Evolutionary conservation across 2,329 filamentous ascomycete genomes (phyloP), one percentile per base, ranked within the genome.

Genomic region (Botryotinia convoluta): DNA sequence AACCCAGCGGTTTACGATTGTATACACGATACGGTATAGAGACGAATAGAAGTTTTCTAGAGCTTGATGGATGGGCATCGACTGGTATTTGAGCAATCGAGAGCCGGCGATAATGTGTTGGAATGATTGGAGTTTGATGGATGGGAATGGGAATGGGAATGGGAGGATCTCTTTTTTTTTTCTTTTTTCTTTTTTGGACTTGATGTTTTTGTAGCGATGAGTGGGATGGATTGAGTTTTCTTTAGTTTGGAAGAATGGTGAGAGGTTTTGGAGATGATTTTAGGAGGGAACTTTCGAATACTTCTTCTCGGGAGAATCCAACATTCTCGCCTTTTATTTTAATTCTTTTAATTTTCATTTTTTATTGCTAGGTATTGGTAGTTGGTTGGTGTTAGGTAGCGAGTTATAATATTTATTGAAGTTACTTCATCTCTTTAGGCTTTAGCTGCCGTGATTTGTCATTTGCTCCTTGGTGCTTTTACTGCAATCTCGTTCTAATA

Each of bases 281-380:
- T n/a, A 42, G 60, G 35, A n/a, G n/a, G 39, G 35, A n/a, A n/a
- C 42, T 61, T 61, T 60, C 54, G 26, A 57, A 44, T 70, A 61
- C 39, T 70, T 45, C 29, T 70, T 61, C 37, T 29, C 12, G 54
- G 51, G 51, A 7, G 68, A 61, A 70, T 70, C 39, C 68, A 70
- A 70, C 68, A 70, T 70, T 70, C 68, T 37, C 57, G 22, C 57
- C 57, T 7, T 20, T 70, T 70, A 29, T 57, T 61, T 45, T 35
- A 44, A 42, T 39, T 3, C 8, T 69, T 45, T 45, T 45, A 20
- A 45, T 61, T 61, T 70, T 45, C 29, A n/a, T 61, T 70, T 45
- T 8, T 14, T n/a, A 69, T 61, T 1, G 39, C 39, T 35, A 45
- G 54, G 12, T 70, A 45, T 70, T 45, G 39, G 14, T 59, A 61